Evolutionary conservation across 495 filamentous ascomycete genomes (phyloP).

Genomic region (Neurospora sp.): DNA sequence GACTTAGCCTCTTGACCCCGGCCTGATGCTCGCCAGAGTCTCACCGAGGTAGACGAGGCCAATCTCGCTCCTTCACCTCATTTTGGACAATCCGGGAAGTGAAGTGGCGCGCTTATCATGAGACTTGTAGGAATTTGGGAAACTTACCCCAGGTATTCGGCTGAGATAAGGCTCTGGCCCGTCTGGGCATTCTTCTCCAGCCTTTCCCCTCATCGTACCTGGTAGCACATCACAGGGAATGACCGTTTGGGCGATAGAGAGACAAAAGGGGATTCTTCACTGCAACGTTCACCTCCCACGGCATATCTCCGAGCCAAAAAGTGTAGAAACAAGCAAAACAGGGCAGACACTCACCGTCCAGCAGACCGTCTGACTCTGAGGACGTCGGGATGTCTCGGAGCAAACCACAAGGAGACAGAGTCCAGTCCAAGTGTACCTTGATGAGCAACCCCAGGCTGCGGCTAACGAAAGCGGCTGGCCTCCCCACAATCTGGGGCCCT

Average conservation of each 20-base stretch:
- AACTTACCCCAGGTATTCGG: background rate
- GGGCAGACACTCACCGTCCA: background rate
- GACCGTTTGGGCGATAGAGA: background rate
- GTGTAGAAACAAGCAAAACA: background rate
- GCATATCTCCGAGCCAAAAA: background rate
- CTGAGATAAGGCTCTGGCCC: background rate
- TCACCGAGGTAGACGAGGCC: background rate
- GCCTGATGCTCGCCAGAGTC: background rate
- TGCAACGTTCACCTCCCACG: background rate
- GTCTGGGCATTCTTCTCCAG: background rate
- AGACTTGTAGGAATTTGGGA: background rate
- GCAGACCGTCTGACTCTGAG: background rate
- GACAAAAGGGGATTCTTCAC: background rate
- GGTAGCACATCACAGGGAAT: background rate
- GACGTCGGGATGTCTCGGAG: background rate
- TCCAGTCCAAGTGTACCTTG: background rate
- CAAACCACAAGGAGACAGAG: background rate
- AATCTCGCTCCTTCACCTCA: background rate
- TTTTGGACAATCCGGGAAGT: background rate
- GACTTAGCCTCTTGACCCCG: background rate
- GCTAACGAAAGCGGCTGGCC: background rate
- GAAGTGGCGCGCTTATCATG: background rate
- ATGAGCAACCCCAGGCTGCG: background rate
- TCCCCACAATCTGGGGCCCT: constrained; percentile 9
- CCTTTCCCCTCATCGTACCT: background rate